A percentile compares a stretch with the other conserved stretches of the same genome.
Conservation (phyloP, 345 rosid species). For the Euphorbia tirucalli region DNA sequence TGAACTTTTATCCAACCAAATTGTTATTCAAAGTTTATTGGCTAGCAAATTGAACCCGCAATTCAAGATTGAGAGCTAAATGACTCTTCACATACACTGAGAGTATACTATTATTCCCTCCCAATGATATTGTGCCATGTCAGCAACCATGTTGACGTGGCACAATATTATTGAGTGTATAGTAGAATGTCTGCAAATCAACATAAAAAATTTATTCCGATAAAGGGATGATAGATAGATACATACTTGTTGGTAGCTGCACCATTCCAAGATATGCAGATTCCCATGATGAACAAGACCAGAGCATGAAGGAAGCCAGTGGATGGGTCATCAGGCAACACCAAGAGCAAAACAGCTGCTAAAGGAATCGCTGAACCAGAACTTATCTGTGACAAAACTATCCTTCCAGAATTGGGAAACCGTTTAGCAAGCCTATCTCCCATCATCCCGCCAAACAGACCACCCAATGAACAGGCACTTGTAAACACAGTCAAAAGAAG, state of each 20-base stretch:
- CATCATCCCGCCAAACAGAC: slow-evolving; percentile 57
- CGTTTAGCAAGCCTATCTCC: slow-evolving; percentile 51
- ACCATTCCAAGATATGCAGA: slow-evolving; percentile 82
- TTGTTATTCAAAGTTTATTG: too few relatives aligned
- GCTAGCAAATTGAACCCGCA: too few relatives aligned
- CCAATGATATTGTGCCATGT: too few relatives aligned
- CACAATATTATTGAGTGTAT: too few relatives aligned
- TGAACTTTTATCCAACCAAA: too few relatives aligned
- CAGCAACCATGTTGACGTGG: too few relatives aligned
- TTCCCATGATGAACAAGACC: slow-evolving; percentile 52
- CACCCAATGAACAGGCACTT: slow-evolving; percentile 40
- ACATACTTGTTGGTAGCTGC: slow-evolving; percentile 87
- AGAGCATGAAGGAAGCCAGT: slow-evolving; percentile 52
- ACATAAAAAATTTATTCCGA: too few relatives aligned
- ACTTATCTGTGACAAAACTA: slow-evolving; percentile 55
- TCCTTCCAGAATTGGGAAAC: slow-evolving; percentile 56
- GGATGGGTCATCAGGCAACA: slow-evolving; percentile 56
- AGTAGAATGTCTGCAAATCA: too few relatives aligned
- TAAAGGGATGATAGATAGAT: too few relatives aligned
- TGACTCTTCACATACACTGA: too few relatives aligned
- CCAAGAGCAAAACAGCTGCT: slow-evolving; percentile 57
- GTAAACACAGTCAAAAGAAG: slow-evolving; percentile 39
- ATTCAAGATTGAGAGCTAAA: too few relatives aligned
- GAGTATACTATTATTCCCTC: too few relatives aligned
- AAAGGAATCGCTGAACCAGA: slow-evolving; percentile 56